These are phyloP conservation scores for Apophysomyces ossiformis DNA, from an alignment of 371 early-diverging fungal species.

Conservation along the genomic window DNA sequence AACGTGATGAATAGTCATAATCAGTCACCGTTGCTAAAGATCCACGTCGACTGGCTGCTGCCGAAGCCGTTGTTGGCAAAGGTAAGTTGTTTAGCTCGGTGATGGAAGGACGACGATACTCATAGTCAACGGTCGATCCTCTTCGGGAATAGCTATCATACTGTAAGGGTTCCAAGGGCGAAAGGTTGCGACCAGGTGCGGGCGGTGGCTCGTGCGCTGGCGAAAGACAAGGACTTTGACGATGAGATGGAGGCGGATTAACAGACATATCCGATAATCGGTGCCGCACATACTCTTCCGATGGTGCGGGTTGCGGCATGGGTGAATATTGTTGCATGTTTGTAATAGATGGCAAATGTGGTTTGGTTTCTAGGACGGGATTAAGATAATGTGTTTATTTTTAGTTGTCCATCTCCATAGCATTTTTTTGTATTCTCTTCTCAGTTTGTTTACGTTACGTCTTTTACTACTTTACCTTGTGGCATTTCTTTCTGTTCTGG, in stretches of 20 bases:
- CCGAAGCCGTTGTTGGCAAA: constrained; percentile 32
- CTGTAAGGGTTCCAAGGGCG: constrained; percentile 41
- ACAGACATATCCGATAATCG: constrained; percentile 54
- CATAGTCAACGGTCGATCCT: constrained; percentile 43
- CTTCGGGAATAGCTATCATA: constrained; percentile 37
- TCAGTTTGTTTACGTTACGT: neutral
- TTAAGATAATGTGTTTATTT: neutral
- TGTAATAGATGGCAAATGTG: constrained; percentile 30
- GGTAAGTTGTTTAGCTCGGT: constrained; percentile 36
- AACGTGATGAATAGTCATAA: constrained; percentile 46
- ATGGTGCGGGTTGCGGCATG: constrained; percentile 21
- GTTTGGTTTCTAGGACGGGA: constrained; percentile 24
- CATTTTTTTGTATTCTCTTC: neutral
- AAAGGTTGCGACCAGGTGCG: constrained; percentile 18
- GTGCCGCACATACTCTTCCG: constrained; percentile 51
- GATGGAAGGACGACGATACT: constrained; percentile 40
- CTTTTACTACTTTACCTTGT: neutral
- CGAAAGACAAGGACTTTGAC: constrained; percentile 11
- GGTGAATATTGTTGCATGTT: constrained; percentile 35
- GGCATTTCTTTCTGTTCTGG: neutral
- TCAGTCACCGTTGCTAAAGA: constrained; percentile 44
- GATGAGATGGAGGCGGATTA: constrained; percentile 20
- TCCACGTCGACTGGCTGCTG: constrained; percentile 40
- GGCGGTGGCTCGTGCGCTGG: constrained; percentile 17
- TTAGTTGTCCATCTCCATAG: neutral